These are phyloP conservation scores for Botryosphaeria dothidea DNA, from an alignment of 2,329 filamentous ascomycete genomes.

Conservation along the genomic window DNA sequence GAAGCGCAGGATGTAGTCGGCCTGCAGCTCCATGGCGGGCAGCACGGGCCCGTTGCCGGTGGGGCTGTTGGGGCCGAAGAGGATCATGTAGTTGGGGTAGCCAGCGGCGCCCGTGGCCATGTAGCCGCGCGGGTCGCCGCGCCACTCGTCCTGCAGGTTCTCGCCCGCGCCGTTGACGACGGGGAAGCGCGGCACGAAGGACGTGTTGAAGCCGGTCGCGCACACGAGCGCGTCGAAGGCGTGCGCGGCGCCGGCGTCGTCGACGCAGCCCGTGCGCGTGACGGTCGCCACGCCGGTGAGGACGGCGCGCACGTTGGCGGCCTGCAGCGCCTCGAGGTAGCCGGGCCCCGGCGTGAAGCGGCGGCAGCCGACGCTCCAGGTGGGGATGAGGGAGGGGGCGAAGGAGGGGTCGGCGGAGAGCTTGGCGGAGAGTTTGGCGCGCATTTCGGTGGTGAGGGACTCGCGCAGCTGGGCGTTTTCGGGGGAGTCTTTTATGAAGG, in stretches of 20 bases:
- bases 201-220: conserved; percentile 36
- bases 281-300: conserved; percentile 27
- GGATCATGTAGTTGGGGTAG: conserved; percentile 48
- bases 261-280: conserved; percentile 32
- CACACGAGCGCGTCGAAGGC: conserved; percentile 34
- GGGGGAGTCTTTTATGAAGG: conserved; percentile 47
- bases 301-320: conserved; percentile 30
- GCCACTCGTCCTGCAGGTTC: conserved; percentile 49
- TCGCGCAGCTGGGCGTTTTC: conserved; percentile 29
- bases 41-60: conserved; percentile 45
- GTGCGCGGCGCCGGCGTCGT: conserved; percentile 25
- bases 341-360: conserved; percentile 35
- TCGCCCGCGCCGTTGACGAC: conserved; percentile 39
- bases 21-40: conserved; percentile 43
- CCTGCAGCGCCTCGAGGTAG: conserved; percentile 33
- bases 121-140: conserved; percentile 43
- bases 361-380: conserved; percentile 39
- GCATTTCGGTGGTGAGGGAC: conserved; percentile 44
- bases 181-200: conserved; percentile 32
- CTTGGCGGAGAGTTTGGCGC: conserved; percentile 41
- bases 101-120: conserved; percentile 47
- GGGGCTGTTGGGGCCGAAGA: conserved; percentile 41
- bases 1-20: conserved; percentile 45
- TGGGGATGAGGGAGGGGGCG: conserved; percentile 47
- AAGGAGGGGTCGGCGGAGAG: conserved; percentile 32